Evolutionary conservation across 2,329 filamentous ascomycete genomes (phyloP).

Genomic region (Penicillium sp.): DNA sequence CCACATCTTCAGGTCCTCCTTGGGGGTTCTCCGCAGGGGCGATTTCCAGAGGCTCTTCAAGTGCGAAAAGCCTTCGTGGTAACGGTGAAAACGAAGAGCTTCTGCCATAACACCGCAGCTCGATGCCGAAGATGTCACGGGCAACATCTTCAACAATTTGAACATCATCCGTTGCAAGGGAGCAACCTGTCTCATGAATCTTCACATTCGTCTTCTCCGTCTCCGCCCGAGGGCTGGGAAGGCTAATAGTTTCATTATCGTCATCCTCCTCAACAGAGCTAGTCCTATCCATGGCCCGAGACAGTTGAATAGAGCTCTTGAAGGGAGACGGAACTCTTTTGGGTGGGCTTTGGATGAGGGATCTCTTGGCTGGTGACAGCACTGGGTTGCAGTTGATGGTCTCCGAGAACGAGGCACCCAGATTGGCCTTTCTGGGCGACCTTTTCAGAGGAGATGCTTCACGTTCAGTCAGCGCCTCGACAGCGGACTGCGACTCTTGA

Average conservation of each 20-base stretch:
- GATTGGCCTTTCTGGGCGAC: conserved; percentile 39
- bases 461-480: conserved; percentile 25
- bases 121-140: conserved; percentile 19
- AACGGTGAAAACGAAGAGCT: conserved; percentile 5
- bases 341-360: conserved; percentile 41
- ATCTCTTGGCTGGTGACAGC: conserved; percentile 30
- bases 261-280: neutral
- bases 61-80: neutral
- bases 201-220: too few species aligned
- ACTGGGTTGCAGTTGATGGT: conserved; percentile 29
- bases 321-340: conserved; percentile 38
- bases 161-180: conserved; percentile 9
- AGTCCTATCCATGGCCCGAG: conserved; percentile 7
- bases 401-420: conserved; percentile 33
- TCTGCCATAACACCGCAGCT: conserved; percentile 11
- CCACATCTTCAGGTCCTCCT: neutral
- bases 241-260: neutral
- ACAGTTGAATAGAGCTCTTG: conserved; percentile 25
- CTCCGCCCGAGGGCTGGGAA: neutral
- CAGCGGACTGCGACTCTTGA: conserved; percentile 15
- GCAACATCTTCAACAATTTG: conserved; percentile 21
- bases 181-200: neutral
- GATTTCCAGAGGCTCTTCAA: conserved; percentile 4
- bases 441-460: conserved; percentile 37
- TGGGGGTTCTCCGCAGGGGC: neutral